phyloP scores from a whole-genome alignment of 1,284 basidiomycete genomes.

The Cystobasidium pallidum region DNA sequence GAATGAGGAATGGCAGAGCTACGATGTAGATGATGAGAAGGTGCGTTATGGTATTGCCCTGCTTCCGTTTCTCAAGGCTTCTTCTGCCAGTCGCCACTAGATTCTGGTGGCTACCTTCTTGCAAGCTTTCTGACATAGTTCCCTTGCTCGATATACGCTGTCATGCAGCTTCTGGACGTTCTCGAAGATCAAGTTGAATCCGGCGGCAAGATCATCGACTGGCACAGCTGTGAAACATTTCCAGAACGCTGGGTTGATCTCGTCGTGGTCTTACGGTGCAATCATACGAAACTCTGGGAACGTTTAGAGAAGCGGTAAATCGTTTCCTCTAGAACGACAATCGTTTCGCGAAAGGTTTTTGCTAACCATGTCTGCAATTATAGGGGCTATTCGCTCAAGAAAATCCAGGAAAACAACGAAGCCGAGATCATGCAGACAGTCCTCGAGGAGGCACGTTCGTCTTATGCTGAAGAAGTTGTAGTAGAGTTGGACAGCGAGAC shows the following conservation, averaged over 20 bases:
- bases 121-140: background rate
- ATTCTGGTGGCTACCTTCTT: background rate
- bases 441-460: slow-evolving; percentile 80
- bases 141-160: background rate
- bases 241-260: slow-evolving; percentile 97
- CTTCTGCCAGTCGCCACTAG: slow-evolving; percentile 4
- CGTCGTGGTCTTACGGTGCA: slow-evolving; percentile 88
- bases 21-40: slow-evolving; percentile 93
- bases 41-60: too few species aligned
- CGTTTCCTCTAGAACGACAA: too few species aligned
- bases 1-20: slow-evolving; percentile 92
- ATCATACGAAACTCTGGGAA: slow-evolving; percentile 88
- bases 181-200: slow-evolving; percentile 66
- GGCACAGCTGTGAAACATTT: slow-evolving; percentile 94
- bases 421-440: slow-evolving; percentile 98
- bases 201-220: slow-evolving; percentile 89
- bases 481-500: slow-evolving; percentile 82
- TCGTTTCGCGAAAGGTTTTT: too few species aligned
- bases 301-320: slow-evolving; percentile 86
- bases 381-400: slow-evolving; percentile 85
- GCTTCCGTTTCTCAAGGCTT: background rate
- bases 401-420: slow-evolving; percentile 97
- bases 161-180: slow-evolving; percentile 75
- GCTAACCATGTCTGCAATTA: background rate
- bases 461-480: slow-evolving; percentile 82